These are phyloP conservation scores for Entrophospora sp. DNA, from an alignment of 192 early-diverging fungal species.

Conservation along the genomic window DNA sequence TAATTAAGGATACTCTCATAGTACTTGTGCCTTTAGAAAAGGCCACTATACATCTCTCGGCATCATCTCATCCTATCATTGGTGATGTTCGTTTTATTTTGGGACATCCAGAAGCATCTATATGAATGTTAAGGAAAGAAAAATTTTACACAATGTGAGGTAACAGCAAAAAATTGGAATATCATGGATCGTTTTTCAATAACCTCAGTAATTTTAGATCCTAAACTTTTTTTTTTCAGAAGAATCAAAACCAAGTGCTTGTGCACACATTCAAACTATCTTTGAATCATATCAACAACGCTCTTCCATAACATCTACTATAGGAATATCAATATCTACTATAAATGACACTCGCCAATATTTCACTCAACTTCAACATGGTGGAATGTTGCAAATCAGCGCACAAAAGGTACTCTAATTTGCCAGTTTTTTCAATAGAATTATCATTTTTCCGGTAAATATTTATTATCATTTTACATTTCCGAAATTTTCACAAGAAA, in stretches of 20 bases:
- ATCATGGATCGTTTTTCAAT: not conserved
- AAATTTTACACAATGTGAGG: not conserved
- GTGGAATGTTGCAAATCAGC: too few relatives aligned
- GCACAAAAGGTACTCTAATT: too few relatives aligned
- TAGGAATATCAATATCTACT: too few relatives aligned
- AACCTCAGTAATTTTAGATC: not conserved
- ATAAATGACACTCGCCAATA: too few relatives aligned
- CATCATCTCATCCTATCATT: not conserved
- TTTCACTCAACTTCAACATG: not conserved
- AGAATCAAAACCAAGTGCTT: not conserved
- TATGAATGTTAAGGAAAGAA: not conserved
- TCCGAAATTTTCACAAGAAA: too few relatives aligned
- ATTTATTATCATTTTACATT: too few relatives aligned
- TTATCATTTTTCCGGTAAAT: too few relatives aligned
- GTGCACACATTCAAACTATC: not conserved
- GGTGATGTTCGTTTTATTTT: not conserved
- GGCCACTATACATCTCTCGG: not conserved
- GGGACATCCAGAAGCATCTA: not conserved
- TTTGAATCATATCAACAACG: too few relatives aligned
- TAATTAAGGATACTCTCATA: not conserved
- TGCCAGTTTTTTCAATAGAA: too few relatives aligned
- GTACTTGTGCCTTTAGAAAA: not conserved
- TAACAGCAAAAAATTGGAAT: not conserved
- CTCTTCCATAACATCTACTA: too few relatives aligned
- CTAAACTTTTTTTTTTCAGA: not conserved